Evolutionary conservation across 768 basidiomycete genomes (phyloP), one percentile per base, ranked within the genome.

Genomic region (Candolleomyces aberdarensis): DNA sequence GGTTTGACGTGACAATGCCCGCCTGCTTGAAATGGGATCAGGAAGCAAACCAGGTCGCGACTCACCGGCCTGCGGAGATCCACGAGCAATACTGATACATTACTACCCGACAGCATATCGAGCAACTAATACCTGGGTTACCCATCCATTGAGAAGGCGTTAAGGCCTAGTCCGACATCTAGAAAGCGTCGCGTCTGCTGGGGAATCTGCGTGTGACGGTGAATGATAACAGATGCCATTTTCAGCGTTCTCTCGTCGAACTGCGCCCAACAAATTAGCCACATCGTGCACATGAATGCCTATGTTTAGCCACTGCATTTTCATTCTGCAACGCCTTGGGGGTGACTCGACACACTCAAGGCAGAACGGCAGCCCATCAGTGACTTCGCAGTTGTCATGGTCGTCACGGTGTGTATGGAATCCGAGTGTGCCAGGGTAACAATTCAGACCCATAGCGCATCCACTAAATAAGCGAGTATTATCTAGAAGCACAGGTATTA

Each of bases 401-500:
- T 11, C 36, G 11, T 36, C 11, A 36, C 36, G 36, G 5, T 36
- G 36, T 36, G 36, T 36, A 36, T 36, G 17, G 19, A 46, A 46
- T 46, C 19, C 3, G 15, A 46, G 19, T 46, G 44, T 46, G 44
- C 44, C 44, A 46, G 44, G 44, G 44, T 46, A 46, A 46, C 44
- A 20, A 20, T 32, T 54, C 10, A 17, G 5, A 22, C 40, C n/a
- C 5, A 22, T 39, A 11, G 54, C 26, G 54, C 19, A 26, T 3
- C 26, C 26, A 26, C 3, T 39, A 32, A 20, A 3, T n/a, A 39
- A 43, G 14, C 20, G 54, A 36, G 56, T n/a, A 36, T 32, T 26
- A 41, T 50, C 50, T 15, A 36, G 36, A 48, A 29, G 29, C 13
- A 47, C 31, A 36, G 56, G 60, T 64, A 72, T 61, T 74, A 81